Conservation (phyloP, 768 basidiomycete species). For the Grammothele lineata region DNA sequence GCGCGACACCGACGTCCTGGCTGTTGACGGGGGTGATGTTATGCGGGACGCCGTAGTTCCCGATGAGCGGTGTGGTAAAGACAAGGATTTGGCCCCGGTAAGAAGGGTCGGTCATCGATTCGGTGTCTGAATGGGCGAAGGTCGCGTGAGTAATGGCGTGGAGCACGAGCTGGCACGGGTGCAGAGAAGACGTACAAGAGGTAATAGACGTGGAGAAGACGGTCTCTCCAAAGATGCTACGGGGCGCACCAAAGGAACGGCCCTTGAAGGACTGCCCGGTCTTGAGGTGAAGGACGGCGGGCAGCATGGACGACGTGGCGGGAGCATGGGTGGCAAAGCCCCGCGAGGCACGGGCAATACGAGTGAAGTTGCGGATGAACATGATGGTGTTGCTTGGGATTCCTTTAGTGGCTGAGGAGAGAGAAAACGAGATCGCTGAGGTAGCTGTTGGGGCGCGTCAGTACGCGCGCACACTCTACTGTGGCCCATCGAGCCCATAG, state of each 20-base stretch:
- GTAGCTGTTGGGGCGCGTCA: slow-evolving; percentile 47
- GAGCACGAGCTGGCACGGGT: background rate
- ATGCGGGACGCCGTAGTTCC: slow-evolving; percentile 93
- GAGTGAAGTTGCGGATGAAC: slow-evolving; percentile 52
- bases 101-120: slow-evolving; percentile 99
- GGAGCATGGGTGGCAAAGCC: slow-evolving; percentile 66
- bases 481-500: background rate
- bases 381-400: slow-evolving; percentile 35
- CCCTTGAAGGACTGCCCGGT: slow-evolving; percentile 92
- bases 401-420: slow-evolving; percentile 41
- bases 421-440: slow-evolving; percentile 90
- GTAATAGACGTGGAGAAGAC: slow-evolving; percentile 99
- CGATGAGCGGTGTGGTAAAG: slow-evolving; percentile 97
- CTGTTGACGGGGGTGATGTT: slow-evolving; percentile 72
- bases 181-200: slow-evolving; percentile 61
- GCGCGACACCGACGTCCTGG: slow-evolving; percentile 78
- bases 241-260: slow-evolving; percentile 82
- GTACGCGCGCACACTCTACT: slow-evolving; percentile 23
- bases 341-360: slow-evolving; percentile 47
- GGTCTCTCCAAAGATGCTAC: slow-evolving; percentile 91
- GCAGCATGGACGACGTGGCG: slow-evolving; percentile 34
- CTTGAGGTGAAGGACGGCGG: slow-evolving; percentile 89
- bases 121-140: slow-evolving; percentile 68
- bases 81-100: slow-evolving; percentile 98
- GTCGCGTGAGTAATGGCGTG: background rate